Evolutionary conservation across 2,329 filamentous ascomycete species (phyloP).

Genomic region (Lasiodiplodia citricola): DNA sequence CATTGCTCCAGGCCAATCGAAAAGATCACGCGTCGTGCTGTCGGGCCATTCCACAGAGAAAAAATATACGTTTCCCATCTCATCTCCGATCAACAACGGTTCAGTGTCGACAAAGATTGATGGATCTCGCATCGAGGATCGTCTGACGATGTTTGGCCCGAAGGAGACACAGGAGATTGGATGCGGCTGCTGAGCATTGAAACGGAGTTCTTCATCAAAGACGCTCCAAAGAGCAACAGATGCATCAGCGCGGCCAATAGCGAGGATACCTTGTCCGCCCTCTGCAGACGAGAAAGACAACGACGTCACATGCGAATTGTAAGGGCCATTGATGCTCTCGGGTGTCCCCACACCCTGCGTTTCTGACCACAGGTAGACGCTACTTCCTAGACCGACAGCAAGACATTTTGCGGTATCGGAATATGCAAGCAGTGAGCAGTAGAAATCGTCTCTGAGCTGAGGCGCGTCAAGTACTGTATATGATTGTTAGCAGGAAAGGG

Average conservation of each 20-base stretch:
- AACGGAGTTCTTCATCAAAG: constrained; percentile 71
- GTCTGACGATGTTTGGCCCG: constrained; percentile 66
- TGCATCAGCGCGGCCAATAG: constrained; percentile 80
- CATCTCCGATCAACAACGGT: constrained; percentile 85
- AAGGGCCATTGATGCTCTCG: constrained; percentile 59
- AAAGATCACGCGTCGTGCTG: constrained; percentile 65
- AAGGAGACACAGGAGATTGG: constrained; percentile 83
- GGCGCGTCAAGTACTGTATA: constrained; percentile 85
- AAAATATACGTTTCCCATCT: constrained; percentile 81
- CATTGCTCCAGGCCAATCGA: constrained; percentile 78
- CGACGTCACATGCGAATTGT: constrained; percentile 70
- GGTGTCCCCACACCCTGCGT: constrained; percentile 66
- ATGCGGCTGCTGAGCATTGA: constrained; percentile 73
- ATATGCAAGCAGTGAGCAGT: constrained; percentile 90
- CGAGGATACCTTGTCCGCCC: constrained; percentile 80
- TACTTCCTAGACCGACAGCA: constrained; percentile 79
- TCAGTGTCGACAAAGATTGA: constrained; percentile 69
- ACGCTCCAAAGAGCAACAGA: constrained; percentile 79
- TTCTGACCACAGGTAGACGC: constrained; percentile 91
- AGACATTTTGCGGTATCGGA: constrained; percentile 75
- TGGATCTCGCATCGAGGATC: constrained; percentile 56
- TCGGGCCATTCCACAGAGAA: constrained; percentile 85
- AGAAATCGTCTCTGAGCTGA: constrained; percentile 90
- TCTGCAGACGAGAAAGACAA: constrained; percentile 85
- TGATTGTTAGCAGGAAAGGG: constrained; percentile 38